phyloP scores from a whole-genome alignment of 352 stramenopile species.

The Globisporangium cederbergense region DNA sequence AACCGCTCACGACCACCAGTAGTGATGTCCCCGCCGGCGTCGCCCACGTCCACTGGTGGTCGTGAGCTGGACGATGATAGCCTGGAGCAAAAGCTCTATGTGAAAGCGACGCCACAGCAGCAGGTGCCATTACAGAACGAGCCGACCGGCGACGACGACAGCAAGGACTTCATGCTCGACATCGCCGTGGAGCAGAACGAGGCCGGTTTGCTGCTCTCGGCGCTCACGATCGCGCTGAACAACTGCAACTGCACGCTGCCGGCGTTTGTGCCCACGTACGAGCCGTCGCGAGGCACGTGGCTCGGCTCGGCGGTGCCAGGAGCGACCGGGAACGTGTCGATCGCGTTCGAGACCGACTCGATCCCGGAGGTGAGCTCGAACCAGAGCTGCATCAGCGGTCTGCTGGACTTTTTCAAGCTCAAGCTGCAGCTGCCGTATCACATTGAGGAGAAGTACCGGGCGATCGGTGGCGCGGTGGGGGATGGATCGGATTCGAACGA shows the following conservation, averaged over 20 bases:
- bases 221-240: conserved; percentile 65
- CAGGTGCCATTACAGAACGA: not conserved
- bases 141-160: conserved; percentile 11
- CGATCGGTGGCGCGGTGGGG: conserved; percentile 24
- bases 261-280: conserved; percentile 62
- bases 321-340: conserved; percentile 66
- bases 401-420: conserved; percentile 81
- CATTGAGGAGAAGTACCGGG: conserved; percentile 56
- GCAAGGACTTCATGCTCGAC: conserved; percentile 31
- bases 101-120: not conserved
- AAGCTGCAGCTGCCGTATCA: conserved; percentile 68
- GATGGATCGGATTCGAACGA: conserved; percentile 25
- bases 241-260: conserved; percentile 84
- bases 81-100: conserved; percentile 2
- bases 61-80: not conserved
- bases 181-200: conserved; percentile 62
- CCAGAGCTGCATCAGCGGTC: conserved; percentile 73
- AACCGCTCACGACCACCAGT: conserved; percentile 3
- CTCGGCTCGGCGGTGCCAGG: conserved; percentile 68
- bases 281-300: conserved; percentile 54
- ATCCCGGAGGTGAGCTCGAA: conserved; percentile 67
- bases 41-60: not conserved
- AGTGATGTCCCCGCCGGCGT: not conserved
- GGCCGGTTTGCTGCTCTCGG: conserved; percentile 57
- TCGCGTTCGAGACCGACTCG: conserved; percentile 74